These are phyloP conservation scores for Fusarium beomiforme DNA, from an alignment of 2,329 filamentous ascomycete genomes.

Conservation along the genomic window DNA sequence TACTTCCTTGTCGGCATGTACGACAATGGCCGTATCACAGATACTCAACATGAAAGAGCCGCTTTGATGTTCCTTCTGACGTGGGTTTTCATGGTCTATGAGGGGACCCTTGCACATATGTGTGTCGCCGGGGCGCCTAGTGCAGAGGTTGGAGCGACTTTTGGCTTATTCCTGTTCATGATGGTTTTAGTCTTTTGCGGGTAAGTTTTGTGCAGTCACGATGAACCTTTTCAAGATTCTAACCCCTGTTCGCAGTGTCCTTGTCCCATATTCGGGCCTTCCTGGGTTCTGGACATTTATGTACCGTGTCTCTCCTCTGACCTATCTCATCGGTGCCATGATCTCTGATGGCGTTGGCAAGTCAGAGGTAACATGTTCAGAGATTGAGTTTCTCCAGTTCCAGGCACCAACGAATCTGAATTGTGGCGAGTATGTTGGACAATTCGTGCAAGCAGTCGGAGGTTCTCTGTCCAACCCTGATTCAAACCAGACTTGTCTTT, in stretches of 20 bases:
- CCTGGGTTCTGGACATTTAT: slow-evolving; percentile 78
- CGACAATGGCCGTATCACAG: slow-evolving; percentile 69
- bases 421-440: slow-evolving; percentile 60
- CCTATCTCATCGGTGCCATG: slow-evolving; percentile 72
- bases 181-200: slow-evolving; percentile 35
- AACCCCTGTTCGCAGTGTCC: slow-evolving; percentile 66
- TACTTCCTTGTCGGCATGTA: slow-evolving; percentile 75
- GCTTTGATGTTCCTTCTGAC: slow-evolving; percentile 70
- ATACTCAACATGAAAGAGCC: slow-evolving; percentile 61
- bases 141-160: slow-evolving; percentile 45
- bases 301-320: slow-evolving; percentile 72
- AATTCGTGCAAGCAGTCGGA: slow-evolving; percentile 55
- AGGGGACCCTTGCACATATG: slow-evolving; percentile 72
- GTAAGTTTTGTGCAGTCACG: slow-evolving; percentile 53
- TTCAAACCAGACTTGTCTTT: slow-evolving; percentile 51
- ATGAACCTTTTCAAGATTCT: slow-evolving; percentile 64
- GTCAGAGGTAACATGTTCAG: slow-evolving; percentile 54
- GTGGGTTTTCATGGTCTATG: slow-evolving; percentile 71
- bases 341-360: slow-evolving; percentile 50
- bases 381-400: slow-evolving; percentile 69
- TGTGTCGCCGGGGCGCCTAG: slow-evolving; percentile 69
- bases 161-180: slow-evolving; percentile 53
- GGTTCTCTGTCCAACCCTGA: slow-evolving; percentile 56
- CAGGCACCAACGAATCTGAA: slow-evolving; percentile 63
- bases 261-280: slow-evolving; percentile 66